Percentiles rank a stretch among this genome's conserved stretches.
Conservation (phyloP, 768 basidiomycete genomes). For the Boletus rubroflammeus region DNA sequence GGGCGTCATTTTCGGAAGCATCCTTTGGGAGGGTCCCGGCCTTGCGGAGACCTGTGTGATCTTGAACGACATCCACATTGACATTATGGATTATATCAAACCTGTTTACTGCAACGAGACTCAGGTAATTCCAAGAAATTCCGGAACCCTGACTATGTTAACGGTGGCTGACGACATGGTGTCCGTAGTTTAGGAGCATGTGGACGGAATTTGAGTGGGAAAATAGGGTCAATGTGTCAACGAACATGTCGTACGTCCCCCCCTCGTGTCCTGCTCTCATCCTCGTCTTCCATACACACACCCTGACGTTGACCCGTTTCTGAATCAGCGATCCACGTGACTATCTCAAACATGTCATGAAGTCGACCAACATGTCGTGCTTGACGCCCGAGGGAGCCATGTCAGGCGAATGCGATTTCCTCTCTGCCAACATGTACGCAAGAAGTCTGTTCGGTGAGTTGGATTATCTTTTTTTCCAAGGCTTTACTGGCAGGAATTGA, state of each 20-base stretch:
- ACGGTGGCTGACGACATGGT: slow-evolving; percentile 2
- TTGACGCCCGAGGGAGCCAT: slow-evolving; percentile 85
- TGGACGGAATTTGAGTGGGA: slow-evolving; percentile 99
- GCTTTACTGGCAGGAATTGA: background rate
- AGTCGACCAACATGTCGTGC: slow-evolving; percentile 96
- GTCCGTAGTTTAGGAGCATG: slow-evolving; percentile 84
- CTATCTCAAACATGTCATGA: slow-evolving; percentile 94
- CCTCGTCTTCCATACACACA: background rate
- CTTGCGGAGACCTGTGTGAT: slow-evolving; percentile 90
- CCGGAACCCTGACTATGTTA: background rate
- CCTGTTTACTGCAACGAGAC: slow-evolving; percentile 91
- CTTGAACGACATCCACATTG: slow-evolving; percentile 94
- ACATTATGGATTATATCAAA: slow-evolving; percentile 60
- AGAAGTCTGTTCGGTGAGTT: slow-evolving; percentile 84
- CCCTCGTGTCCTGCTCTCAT: background rate
- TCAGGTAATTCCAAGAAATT: slow-evolving; percentile 49
- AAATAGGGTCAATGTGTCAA: slow-evolving; percentile 94
- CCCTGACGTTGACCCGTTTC: background rate
- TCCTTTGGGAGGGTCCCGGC: slow-evolving; percentile 91
- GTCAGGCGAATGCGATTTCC: slow-evolving; percentile 95
- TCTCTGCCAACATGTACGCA: slow-evolving; percentile 96
- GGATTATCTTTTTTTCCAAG: background rate
- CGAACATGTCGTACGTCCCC: slow-evolving; percentile 66
- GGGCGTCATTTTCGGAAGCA: slow-evolving; percentile 97
- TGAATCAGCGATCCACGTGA: slow-evolving; percentile 71